phyloP scores from a whole-genome alignment of 352 stramenopile genomes.

The Pythium sp. region DNA sequence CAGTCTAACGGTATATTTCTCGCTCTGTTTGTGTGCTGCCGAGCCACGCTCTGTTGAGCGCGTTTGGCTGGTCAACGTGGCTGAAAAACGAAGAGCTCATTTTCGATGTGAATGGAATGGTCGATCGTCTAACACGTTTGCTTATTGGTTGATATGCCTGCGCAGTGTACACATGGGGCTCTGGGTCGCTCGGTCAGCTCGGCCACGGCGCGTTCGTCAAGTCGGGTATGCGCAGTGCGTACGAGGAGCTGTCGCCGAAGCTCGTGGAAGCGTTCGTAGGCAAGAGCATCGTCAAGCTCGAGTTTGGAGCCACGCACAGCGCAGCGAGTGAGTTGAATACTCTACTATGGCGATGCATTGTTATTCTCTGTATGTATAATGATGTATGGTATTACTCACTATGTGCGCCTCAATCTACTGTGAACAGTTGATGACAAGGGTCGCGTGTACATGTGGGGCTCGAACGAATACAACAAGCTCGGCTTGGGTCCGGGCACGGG shows the following conservation, averaged over 20 bases:
- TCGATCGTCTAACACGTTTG: not conserved
- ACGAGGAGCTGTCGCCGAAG: slow-evolving; percentile 78
- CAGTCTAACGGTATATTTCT: slow-evolving; percentile 61
- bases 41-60: not conserved
- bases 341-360: not conserved
- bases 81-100: slow-evolving; percentile 5
- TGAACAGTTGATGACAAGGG: slow-evolving; percentile 62
- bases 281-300: slow-evolving; percentile 59
- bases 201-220: slow-evolving; percentile 79
- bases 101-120: not conserved
- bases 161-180: slow-evolving; percentile 83
- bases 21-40: not conserved
- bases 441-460: slow-evolving; percentile 79
- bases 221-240: slow-evolving; percentile 80
- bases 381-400: slow-evolving; percentile 11
- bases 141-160: not conserved
- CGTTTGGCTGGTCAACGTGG: not conserved
- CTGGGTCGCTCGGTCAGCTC: slow-evolving; percentile 81
- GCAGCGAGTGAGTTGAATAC: slow-evolving; percentile 59
- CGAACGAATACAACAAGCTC: slow-evolving; percentile 90
- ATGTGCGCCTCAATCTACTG: not conserved
- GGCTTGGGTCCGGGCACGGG: slow-evolving; percentile 42
- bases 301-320: slow-evolving; percentile 77
- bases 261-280: slow-evolving; percentile 69
- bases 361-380: slow-evolving; percentile 4